Base-by-base conservation (phyloP, 176 grass and related monocot species). In the Urochloa ruziziensis region DNA sequence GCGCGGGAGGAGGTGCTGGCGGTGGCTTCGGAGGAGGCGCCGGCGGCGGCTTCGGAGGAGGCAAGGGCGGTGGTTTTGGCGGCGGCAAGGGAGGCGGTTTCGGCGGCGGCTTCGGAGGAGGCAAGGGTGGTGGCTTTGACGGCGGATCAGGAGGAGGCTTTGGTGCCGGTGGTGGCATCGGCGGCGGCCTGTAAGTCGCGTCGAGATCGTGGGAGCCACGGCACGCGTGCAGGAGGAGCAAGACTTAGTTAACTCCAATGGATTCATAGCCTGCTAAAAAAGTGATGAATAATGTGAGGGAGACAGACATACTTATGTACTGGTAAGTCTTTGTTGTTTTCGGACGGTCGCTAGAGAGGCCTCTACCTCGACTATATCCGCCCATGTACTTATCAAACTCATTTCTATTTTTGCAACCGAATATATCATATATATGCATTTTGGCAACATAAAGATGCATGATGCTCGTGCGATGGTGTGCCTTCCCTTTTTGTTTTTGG, bases 41-140 rank as follows among this genome's bases (percentile, higher is more conserved):
- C 0, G 72, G 47, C 1, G 77, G 84, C 9, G 84, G 85, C 0
- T 61, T 61, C 1, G 74, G 74, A 28, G 83, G 83, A 14, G 84
- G 84, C 27, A 73, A 36, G 4, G 77, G 84, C 6, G 84, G 69
- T 0, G 78, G 85, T 0, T 74, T 80, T 0, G 84, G 84, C 3
- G 59, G 47, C 0, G 74, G 74, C 2, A 19, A 10, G 0, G 84
- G 84, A 0, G 37, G 35, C 0, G 65, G 79, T 14, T 27, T 42
- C 0, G 72, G 82, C 1, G n/a, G n/a, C n/a, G n/a, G n/a, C n/a
- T n/a, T n/a, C n/a, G n/a, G n/a, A n/a, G 82, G 82, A 0, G 56
- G 73, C 2, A 57, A 9, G 11, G 81, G 82, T 17, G 25, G 12
- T 0, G 67, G 67, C 7, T 23, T 5, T 37, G 79, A 66, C 1